Percentiles rank a stretch among this genome's conserved stretches.
Evolutionary conservation across 768 basidiomycete genomes (phyloP).

Genomic region (Leccinellum rugosiceps): DNA sequence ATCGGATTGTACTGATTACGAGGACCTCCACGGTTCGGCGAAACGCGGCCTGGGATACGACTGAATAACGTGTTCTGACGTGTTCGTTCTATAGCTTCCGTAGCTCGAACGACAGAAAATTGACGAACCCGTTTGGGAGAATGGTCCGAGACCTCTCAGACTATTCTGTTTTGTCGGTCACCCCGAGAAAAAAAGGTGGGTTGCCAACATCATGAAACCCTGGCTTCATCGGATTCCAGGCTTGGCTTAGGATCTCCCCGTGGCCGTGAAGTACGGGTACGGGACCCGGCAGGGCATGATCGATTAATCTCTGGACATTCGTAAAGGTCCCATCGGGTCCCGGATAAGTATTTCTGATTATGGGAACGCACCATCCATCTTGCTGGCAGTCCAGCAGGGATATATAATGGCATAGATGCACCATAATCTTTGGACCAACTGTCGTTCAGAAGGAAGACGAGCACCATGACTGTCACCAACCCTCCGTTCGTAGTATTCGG

Average conservation of each 20-base stretch:
- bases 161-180: neutral
- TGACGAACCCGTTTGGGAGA: neutral
- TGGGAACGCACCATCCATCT: neutral
- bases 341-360: neutral
- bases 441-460: neutral
- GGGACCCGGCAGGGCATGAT: neutral
- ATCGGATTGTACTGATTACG: neutral
- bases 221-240: neutral
- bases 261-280: neutral
- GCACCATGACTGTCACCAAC: constrained; percentile 4
- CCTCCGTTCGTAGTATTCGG: constrained; percentile 75
- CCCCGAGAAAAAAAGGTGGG: neutral
- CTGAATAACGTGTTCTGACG: neutral
- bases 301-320: neutral
- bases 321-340: neutral
- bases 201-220: neutral
- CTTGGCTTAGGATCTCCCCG: neutral
- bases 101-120: neutral
- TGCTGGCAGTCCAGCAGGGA: neutral
- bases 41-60: neutral
- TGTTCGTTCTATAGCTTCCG: neutral
- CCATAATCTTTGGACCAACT: neutral
- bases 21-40: neutral
- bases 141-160: neutral
- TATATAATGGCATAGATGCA: neutral